Conservation (phyloP, 495 filamentous ascomycete genomes). For the Aspergillus conjunctus region DNA sequence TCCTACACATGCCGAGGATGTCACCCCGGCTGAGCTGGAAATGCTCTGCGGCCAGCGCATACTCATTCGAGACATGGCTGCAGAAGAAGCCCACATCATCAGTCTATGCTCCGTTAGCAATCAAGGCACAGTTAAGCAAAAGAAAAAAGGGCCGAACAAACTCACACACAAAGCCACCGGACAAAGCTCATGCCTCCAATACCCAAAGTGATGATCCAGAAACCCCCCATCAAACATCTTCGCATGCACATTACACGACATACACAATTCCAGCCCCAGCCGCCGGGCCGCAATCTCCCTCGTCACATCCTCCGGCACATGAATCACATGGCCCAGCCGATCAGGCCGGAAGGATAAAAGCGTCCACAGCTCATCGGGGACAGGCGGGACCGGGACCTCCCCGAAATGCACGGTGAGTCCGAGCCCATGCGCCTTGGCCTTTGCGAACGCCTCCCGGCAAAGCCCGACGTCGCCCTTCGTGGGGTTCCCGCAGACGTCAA, state of each 20-base stretch:
- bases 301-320: slow-evolving; percentile 61
- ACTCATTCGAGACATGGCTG: slow-evolving; percentile 79
- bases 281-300: slow-evolving; percentile 53
- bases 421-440: slow-evolving; percentile 56
- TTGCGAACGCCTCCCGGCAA: slow-evolving; percentile 57
- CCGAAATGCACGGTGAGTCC: slow-evolving; percentile 78
- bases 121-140: neutral
- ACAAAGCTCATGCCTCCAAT: slow-evolving; percentile 58
- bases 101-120: slow-evolving; percentile 53
- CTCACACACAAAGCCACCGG: slow-evolving; percentile 62
- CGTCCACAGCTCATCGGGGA: slow-evolving; percentile 58
- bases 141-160: slow-evolving; percentile 17
- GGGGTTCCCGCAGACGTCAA: slow-evolving; percentile 84
- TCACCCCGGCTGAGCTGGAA: slow-evolving; percentile 61
- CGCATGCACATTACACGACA: slow-evolving; percentile 80
- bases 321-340: slow-evolving; percentile 78
- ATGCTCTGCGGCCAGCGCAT: slow-evolving; percentile 69
- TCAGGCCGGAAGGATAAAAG: slow-evolving; percentile 68
- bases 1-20: slow-evolving; percentile 58
- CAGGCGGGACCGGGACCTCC: slow-evolving; percentile 58
- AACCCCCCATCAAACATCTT: slow-evolving; percentile 71
- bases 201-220: slow-evolving; percentile 72
- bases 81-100: slow-evolving; percentile 87
- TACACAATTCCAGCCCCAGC: slow-evolving; percentile 73
- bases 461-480: slow-evolving; percentile 57